Evolutionary conservation across 345 rosid genomes (phyloP).

Genomic region (Citrus sinensis): DVS_A1.0 CM039163.1:737001-737500

Average conservation of each 20-base stretch:
- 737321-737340: too few relatives aligned
- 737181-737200: background rate
- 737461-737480: background rate
- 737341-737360: background rate
- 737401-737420: too few relatives aligned
- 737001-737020: background rate
- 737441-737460: background rate
- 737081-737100: background rate
- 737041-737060: background rate
- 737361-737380: background rate
- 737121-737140: background rate
- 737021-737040: background rate
- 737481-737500: conserved; percentile 29
- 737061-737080: background rate
- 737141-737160: background rate
- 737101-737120: background rate
- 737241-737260: background rate
- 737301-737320: background rate
- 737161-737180: background rate
- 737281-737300: background rate
- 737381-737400: too few relatives aligned
- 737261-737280: background rate
- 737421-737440: background rate
- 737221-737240: conserved; percentile 1
- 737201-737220: background rate